Conservation (phyloP, 2,329 filamentous ascomycete species). For the Fusarium chlamydosporum region DNA sequence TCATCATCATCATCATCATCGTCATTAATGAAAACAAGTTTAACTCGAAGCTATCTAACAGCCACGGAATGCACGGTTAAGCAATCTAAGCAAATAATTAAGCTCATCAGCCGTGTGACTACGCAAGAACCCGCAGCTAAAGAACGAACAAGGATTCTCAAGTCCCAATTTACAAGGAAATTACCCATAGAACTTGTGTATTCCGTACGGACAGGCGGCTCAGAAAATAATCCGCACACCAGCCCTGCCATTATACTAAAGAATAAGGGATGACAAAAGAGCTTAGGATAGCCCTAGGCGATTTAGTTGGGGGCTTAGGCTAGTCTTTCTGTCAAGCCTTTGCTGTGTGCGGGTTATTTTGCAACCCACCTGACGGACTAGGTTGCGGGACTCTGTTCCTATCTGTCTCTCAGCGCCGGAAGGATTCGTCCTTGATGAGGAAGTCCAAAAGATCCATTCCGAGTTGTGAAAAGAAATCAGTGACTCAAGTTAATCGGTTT, state of each 20-base stretch:
- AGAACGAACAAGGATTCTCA: conserved; percentile 17
- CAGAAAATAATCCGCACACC: too few species aligned
- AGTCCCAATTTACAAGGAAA: conserved; percentile 42
- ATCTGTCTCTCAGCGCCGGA: conserved; percentile 12
- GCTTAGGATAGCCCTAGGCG: too few species aligned
- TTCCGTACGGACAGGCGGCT: too few species aligned
- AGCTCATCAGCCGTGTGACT: conserved; percentile 39
- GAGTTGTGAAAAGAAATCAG: conserved; percentile 1
- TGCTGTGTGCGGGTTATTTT: too few species aligned
- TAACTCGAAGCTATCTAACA: conserved; percentile 8
- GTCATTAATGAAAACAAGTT: background rate
- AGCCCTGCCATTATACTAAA: too few species aligned
- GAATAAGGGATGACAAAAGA: too few species aligned
- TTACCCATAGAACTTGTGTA: conserved; percentile 26
- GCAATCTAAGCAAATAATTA: conserved; percentile 36
- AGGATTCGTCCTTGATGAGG: conserved; percentile 1
- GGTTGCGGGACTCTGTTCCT: conserved; percentile 6
- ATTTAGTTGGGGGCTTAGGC: too few species aligned
- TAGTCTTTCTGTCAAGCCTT: too few species aligned
- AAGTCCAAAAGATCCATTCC: conserved; percentile 3
- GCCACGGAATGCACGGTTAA: conserved; percentile 29
- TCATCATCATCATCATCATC: too few species aligned
- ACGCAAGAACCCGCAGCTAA: conserved; percentile 24
- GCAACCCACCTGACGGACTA: too few species aligned
- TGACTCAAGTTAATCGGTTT: conserved; percentile 6